Evolutionary conservation across 140 eudicot genomes (phyloP).

Genomic region (Flaveria floridana): DNA sequence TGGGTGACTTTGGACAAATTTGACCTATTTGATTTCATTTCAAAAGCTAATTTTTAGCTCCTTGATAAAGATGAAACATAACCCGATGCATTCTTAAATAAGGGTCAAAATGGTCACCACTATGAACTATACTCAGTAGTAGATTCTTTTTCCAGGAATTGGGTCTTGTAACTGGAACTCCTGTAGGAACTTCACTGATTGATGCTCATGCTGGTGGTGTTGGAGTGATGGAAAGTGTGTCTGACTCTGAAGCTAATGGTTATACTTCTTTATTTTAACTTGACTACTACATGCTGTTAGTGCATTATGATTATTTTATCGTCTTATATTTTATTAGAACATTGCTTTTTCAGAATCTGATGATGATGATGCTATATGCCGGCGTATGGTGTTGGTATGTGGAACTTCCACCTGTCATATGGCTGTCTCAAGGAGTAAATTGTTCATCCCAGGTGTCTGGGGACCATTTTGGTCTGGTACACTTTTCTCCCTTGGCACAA

Average conservation of each 20-base stretch:
- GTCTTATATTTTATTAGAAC: not conserved
- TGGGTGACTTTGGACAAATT: not conserved
- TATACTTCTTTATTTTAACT: not conserved
- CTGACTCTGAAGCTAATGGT: constrained; percentile 56
- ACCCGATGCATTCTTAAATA: not conserved
- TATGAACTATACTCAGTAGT: constrained; percentile 15
- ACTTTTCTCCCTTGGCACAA: constrained; percentile 4
- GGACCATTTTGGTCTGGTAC: constrained; percentile 99
- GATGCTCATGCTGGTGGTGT: constrained; percentile 99
- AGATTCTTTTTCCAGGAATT: constrained; percentile 53
- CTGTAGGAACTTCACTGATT: constrained; percentile 91
- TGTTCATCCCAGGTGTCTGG: constrained; percentile 97
- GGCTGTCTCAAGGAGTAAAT: constrained; percentile 78
- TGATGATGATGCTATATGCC: constrained; percentile 73
- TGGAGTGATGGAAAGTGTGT: constrained; percentile 95
- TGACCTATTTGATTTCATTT: not conserved
- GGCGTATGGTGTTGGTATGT: constrained; percentile 91
- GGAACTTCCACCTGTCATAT: constrained; percentile 98
- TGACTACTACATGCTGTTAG: constrained; percentile 1
- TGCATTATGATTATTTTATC: constrained; percentile 17
- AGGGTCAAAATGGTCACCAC: constrained; percentile 1
- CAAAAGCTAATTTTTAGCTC: constrained; percentile 3
- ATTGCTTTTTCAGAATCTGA: constrained; percentile 47
- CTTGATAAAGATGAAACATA: not conserved
- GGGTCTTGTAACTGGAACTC: constrained; percentile 73